Percentiles rank a stretch among this genome's conserved stretches.
phyloP scores from a whole-genome alignment of 805 yeast species.

The Wickerhamiella hasegawae region DNA sequence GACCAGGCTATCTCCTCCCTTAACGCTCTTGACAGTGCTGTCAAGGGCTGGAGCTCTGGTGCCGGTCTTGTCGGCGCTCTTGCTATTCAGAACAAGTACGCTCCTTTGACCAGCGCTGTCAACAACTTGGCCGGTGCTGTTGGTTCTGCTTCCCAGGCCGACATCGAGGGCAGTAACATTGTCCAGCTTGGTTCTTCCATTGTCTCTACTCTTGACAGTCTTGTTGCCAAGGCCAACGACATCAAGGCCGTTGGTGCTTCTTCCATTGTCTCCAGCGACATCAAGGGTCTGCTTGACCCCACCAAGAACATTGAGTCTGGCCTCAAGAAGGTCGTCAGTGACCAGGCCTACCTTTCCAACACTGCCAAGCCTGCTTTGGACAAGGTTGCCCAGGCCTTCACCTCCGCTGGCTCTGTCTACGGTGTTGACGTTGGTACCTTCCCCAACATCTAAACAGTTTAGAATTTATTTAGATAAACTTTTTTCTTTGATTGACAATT shows the following conservation, averaged over 20 bases:
- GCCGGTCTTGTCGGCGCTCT: slow-evolving; percentile 14
- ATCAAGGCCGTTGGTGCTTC: slow-evolving; percentile 11
- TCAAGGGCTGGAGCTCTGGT: slow-evolving; percentile 6
- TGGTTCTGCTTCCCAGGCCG: slow-evolving; percentile 1
- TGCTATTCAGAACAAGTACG: slow-evolving; percentile 11
- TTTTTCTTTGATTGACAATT: too few species aligned
- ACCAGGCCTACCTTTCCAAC: neutral
- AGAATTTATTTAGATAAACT: neutral
- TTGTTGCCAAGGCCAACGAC: slow-evolving; percentile 12
- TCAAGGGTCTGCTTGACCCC: slow-evolving; percentile 7
- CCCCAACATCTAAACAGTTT: neutral
- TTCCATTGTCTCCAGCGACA: slow-evolving; percentile 12
- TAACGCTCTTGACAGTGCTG: slow-evolving; percentile 1
- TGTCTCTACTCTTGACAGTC: slow-evolving; percentile 7
- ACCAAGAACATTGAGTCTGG: slow-evolving; percentile 7
- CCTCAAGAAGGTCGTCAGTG: slow-evolving; percentile 6
- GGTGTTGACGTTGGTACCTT: slow-evolving; percentile 1
- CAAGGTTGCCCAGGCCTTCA: slow-evolving; percentile 4
- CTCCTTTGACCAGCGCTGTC: slow-evolving; percentile 7
- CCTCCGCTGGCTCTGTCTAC: slow-evolving; percentile 4
- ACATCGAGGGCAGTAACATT: slow-evolving; percentile 1
- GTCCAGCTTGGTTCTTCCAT: slow-evolving; percentile 6
- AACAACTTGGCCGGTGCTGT: slow-evolving; percentile 2
- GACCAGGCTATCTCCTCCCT: slow-evolving; percentile 1
- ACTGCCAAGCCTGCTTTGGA: slow-evolving; percentile 3